Evolutionary conservation across 495 filamentous ascomycete genomes (phyloP).

Genomic region (Lasiosphaeria ovina): DNA sequence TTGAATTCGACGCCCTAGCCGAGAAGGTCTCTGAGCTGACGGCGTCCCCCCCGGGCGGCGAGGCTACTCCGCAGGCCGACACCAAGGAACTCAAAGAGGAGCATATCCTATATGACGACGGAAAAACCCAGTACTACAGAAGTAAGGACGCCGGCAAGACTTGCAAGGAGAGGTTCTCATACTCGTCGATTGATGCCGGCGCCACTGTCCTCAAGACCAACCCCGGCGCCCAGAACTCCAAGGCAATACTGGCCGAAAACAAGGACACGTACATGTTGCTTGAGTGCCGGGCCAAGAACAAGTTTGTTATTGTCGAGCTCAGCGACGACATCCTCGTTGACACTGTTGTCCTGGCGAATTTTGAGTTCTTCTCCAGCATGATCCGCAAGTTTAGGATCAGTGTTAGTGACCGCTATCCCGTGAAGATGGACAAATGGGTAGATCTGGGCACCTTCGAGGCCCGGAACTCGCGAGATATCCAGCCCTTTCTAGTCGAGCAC

Average conservation of each 20-base stretch:
- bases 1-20: conserved; percentile 71
- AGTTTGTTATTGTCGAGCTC: conserved; percentile 87
- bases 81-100: conserved; percentile 43
- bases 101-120: conserved; percentile 43
- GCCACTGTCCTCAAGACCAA: conserved; percentile 93
- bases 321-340: conserved; percentile 92
- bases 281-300: conserved; percentile 80
- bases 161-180: conserved; percentile 87
- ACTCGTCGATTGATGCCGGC: conserved; percentile 94
- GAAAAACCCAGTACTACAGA: conserved; percentile 54
- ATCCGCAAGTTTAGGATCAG: conserved; percentile 85
- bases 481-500: conserved; percentile 89
- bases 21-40: conserved; percentile 44
- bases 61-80: conserved; percentile 31
- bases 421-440: conserved; percentile 89
- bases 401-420: conserved; percentile 89
- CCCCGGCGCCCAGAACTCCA: conserved; percentile 74
- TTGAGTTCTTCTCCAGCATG: conserved; percentile 98
- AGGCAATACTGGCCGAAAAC: conserved; percentile 87
- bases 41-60: conserved; percentile 29
- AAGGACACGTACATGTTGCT: conserved; percentile 99
- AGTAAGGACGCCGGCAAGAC: conserved; percentile 93
- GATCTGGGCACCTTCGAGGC: conserved; percentile 86
- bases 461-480: conserved; percentile 85
- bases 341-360: conserved; percentile 93